A percentile compares a stretch with the other conserved stretches of the same genome.
Evolutionary conservation across 768 basidiomycete species (phyloP).

Genomic region (Crucibulum laeve): DNA sequence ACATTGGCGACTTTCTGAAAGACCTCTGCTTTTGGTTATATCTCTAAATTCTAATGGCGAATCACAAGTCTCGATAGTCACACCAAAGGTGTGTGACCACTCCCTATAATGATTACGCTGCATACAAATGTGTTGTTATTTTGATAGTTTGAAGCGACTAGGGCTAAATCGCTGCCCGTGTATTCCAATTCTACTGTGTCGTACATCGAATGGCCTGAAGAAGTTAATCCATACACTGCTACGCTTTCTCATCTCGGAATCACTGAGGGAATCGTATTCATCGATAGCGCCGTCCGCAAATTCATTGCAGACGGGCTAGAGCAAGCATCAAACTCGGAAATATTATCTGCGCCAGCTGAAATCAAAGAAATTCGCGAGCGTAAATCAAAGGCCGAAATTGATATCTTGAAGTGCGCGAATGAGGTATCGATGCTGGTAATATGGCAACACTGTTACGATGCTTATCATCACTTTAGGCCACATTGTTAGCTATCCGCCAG

Average conservation of each 20-base stretch:
- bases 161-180: conserved; percentile 58
- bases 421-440: conserved; percentile 46
- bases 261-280: conserved; percentile 37
- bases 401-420: conserved; percentile 72
- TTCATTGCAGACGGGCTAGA: conserved; percentile 66
- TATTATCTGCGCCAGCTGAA: conserved; percentile 47
- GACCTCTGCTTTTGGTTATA: conserved; percentile 70
- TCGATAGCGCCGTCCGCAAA: conserved; percentile 56
- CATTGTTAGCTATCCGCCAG: conserved; percentile 66
- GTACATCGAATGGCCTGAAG: conserved; percentile 64
- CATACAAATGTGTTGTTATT: background rate
- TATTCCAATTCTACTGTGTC: conserved; percentile 35
- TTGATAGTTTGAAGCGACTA: conserved; percentile 58
- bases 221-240: conserved; percentile 59
- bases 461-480: conserved; percentile 46
- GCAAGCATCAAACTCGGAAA: conserved; percentile 29
- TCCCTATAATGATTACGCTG: background rate
- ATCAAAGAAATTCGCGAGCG: conserved; percentile 66
- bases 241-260: conserved; percentile 28
- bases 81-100: conserved; percentile 42
- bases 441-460: background rate
- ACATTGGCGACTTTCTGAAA: conserved; percentile 72
- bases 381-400: conserved; percentile 68
- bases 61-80: conserved; percentile 56
- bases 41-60: conserved; percentile 34